Base-by-base conservation (phyloP, 805 yeast species). In the Candida ulmi region DNA sequence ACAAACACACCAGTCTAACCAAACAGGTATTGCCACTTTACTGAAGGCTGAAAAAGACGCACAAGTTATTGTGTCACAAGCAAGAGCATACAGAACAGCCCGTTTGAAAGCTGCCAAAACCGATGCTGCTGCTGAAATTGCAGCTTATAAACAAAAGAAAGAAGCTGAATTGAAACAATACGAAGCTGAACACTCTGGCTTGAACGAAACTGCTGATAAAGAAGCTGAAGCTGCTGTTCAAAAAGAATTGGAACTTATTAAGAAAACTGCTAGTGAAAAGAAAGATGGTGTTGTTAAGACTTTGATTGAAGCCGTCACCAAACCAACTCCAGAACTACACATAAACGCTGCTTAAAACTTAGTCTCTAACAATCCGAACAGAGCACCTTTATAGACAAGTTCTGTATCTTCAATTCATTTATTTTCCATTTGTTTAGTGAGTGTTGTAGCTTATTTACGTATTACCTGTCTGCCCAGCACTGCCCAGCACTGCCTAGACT, bases 61-160 rank as follows among this genome's bases (percentile, higher is more conserved):
- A n/a, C 97, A 95, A 54, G 90, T 82, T 53, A 85, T 90, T 48
- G 98, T 93, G 45, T 75, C 90, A 55, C 83, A 84, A 60, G 97
- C 99, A 18, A 86, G 98, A 72, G 75, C 81, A 54, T 88, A 83
- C 69, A 87, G 96, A 65, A 75, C 93, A 31, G 82, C 78, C 51
- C 84, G 88, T 50, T 74, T 93, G 61, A 93, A 91, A 76, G 90
- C 93, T 35, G 96, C 98, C 38, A 91, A 88, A 70, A 68, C 82
- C 18, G 98, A 93, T 62, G 99, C 99, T 28, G 83, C 88, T 48
- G 68, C 72, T 41, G 99, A 93, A 65, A 87, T 93, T 54, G 84
- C 80, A 49, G 81, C 78, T 41, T 93, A 93, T 76, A 90, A 86
- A 72, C 61, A 71, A 37, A 76, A 80, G 61, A 91, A 90, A 70